Conservation (phyloP, 148 eudicot species). For the Hydrangea macrophylla region DNA sequence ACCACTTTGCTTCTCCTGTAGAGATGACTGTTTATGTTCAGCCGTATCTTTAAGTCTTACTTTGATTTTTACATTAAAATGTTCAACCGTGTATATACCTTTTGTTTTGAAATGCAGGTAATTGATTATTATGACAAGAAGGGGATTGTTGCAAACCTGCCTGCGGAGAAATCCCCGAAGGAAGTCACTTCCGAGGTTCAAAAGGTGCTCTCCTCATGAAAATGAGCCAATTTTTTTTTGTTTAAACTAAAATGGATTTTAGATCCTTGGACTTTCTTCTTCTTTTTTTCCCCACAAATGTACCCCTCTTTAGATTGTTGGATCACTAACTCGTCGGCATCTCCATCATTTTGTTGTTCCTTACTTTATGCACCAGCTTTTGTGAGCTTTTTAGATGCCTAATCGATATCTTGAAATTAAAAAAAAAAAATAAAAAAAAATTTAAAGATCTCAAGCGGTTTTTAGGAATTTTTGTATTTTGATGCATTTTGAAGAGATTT, state of each 20-base stretch:
- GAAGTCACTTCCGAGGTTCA: conserved; percentile 39
- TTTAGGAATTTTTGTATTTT: background rate
- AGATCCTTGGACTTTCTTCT: background rate
- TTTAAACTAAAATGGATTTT: background rate
- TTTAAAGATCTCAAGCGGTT: background rate
- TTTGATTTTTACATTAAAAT: background rate
- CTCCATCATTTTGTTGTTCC: background rate
- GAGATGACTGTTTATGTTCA: background rate
- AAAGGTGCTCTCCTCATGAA: conserved; percentile 36
- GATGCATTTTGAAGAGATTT: background rate
- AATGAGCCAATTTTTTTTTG: background rate
- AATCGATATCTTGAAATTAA: too few species aligned
- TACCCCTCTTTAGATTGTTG: background rate
- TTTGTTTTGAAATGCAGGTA: conserved; percentile 26
- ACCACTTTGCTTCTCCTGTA: background rate
- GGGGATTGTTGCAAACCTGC: conserved; percentile 62
- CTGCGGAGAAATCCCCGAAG: conserved; percentile 56
- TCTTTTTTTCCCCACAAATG: conserved; percentile 1
- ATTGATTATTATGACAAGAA: conserved; percentile 71
- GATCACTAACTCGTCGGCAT: background rate
- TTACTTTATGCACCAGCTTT: background rate
- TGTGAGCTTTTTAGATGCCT: background rate
- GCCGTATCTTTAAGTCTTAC: background rate
- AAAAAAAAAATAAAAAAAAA: background rate
- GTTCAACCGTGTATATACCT: background rate